Evolutionary conservation across 2,329 filamentous ascomycete genomes (phyloP).

Genomic region (Trematosphaeria pertusa): DNA sequence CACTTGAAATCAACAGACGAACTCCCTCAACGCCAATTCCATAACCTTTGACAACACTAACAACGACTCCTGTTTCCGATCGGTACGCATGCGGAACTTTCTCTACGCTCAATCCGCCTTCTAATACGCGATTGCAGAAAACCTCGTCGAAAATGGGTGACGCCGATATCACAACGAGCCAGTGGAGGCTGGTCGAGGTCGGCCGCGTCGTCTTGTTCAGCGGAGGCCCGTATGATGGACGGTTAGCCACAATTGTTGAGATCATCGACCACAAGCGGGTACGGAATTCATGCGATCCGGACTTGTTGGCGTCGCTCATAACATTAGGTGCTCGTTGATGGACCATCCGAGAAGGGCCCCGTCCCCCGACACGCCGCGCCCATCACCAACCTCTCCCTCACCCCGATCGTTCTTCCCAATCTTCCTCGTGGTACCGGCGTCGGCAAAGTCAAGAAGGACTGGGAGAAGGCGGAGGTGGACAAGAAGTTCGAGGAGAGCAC

Average conservation of each 20-base stretch:
- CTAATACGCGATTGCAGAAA: constrained; percentile 41
- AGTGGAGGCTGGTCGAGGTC: constrained; percentile 93
- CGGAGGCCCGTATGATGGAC: constrained; percentile 79
- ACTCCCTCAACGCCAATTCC: constrained; percentile 10
- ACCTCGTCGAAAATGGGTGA: constrained; percentile 56
- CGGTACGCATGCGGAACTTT: constrained; percentile 44
- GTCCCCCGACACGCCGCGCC: constrained; percentile 87
- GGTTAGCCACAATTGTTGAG: constrained; percentile 94
- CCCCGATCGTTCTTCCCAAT: constrained; percentile 84
- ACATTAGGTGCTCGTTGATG: constrained; percentile 89
- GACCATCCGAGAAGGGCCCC: constrained; percentile 80
- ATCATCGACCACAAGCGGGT: constrained; percentile 99
- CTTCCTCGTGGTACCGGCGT: constrained; percentile 86
- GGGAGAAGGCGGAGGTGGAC: constrained; percentile 92
- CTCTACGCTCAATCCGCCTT: constrained; percentile 24
- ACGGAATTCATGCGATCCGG: constrained; percentile 61
- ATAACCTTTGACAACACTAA: constrained; percentile 34
- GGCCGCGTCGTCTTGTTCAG: constrained; percentile 96
- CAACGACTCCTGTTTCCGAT: constrained; percentile 48
- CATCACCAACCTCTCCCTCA: constrained; percentile 85
- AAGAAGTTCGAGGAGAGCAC: constrained; percentile 89
- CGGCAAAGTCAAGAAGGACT: constrained; percentile 82
- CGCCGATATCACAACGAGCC: constrained; percentile 56
- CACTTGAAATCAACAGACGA: too few relatives aligned
- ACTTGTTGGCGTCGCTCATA: constrained; percentile 38